phyloP scores from a whole-genome alignment of 768 basidiomycete genomes.

The Pisolithus albus region DNA sequence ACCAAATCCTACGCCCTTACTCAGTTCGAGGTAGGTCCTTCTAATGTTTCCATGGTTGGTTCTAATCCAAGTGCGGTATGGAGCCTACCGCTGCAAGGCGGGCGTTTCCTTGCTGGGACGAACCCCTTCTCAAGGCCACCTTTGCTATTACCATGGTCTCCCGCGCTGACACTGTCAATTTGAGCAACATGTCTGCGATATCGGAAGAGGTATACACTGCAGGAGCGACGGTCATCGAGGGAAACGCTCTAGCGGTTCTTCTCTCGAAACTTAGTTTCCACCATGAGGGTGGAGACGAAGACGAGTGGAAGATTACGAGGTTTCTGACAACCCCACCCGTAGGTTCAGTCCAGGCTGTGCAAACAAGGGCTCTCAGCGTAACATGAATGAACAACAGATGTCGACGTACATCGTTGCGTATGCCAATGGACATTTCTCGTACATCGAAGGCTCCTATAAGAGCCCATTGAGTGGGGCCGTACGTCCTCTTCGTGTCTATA shows the following conservation, averaged over 20 bases:
- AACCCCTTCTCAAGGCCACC: slow-evolving; percentile 84
- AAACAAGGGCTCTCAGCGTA: not conserved
- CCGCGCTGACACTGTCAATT: slow-evolving; percentile 62
- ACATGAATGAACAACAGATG: slow-evolving; percentile 36
- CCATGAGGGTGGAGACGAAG: slow-evolving; percentile 27
- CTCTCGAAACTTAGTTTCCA: slow-evolving; percentile 31
- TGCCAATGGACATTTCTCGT: slow-evolving; percentile 73
- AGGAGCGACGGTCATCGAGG: slow-evolving; percentile 22
- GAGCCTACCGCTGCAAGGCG: slow-evolving; percentile 82
- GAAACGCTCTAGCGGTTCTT: slow-evolving; percentile 34
- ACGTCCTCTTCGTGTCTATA: slow-evolving; percentile 80
- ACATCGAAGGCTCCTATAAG: slow-evolving; percentile 67
- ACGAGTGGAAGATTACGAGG: slow-evolving; percentile 72
- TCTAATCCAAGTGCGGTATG: slow-evolving; percentile 1
- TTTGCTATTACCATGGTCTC: slow-evolving; percentile 75
- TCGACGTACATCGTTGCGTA: slow-evolving; percentile 86
- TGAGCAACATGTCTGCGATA: slow-evolving; percentile 81
- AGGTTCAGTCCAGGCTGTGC: slow-evolving; percentile 4
- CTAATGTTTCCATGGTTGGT: not conserved
- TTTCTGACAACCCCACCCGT: slow-evolving; percentile 76
- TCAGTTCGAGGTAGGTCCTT: slow-evolving; percentile 67
- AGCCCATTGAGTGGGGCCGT: slow-evolving; percentile 76
- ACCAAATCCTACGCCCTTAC: slow-evolving; percentile 72
- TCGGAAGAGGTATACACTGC: slow-evolving; percentile 48
- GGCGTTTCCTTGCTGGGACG: slow-evolving; percentile 89